These are phyloP conservation scores for Pythium inflatum DNA, from an alignment of 352 stramenopile species.

Conservation along the genomic window DNA sequence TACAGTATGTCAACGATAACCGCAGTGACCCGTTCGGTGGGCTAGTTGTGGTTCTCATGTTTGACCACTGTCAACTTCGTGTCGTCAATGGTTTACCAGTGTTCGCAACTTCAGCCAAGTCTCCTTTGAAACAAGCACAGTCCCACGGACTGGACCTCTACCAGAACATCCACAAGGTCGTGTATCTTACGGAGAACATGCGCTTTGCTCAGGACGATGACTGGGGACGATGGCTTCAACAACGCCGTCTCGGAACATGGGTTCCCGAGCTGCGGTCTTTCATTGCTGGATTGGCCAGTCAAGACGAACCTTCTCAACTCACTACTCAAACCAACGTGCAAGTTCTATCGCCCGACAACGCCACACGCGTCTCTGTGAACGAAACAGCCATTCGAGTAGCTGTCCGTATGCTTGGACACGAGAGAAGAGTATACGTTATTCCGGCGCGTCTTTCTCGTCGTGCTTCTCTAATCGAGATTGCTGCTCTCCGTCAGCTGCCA, in stretches of 20 bases:
- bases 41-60: constrained; percentile 11
- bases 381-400: not conserved
- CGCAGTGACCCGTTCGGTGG: constrained; percentile 5
- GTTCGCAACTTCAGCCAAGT: constrained; percentile 1
- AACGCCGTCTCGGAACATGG: constrained; percentile 22
- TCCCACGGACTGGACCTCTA: constrained; percentile 13
- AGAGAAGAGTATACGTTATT: not conserved
- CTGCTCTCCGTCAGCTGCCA: not conserved
- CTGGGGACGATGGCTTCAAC: constrained; percentile 27
- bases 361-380: not conserved
- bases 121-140: constrained; percentile 4
- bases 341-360: not conserved
- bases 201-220: constrained; percentile 27
- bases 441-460: not conserved
- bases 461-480: not conserved
- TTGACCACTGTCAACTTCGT: constrained; percentile 12
- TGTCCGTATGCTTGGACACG: not conserved
- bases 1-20: constrained; percentile 7
- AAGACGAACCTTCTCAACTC: not conserved
- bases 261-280: not conserved
- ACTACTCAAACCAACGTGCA: not conserved
- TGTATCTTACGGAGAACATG: constrained; percentile 34
- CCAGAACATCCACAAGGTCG: constrained; percentile 25
- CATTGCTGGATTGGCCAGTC: not conserved
- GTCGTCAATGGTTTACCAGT: constrained; percentile 1